Percentiles rank a stretch among this genome's conserved stretches.
Evolutionary conservation across 176 grass and related monocot genomes (phyloP).

Genomic region (Neostapfia colusana): DNA sequence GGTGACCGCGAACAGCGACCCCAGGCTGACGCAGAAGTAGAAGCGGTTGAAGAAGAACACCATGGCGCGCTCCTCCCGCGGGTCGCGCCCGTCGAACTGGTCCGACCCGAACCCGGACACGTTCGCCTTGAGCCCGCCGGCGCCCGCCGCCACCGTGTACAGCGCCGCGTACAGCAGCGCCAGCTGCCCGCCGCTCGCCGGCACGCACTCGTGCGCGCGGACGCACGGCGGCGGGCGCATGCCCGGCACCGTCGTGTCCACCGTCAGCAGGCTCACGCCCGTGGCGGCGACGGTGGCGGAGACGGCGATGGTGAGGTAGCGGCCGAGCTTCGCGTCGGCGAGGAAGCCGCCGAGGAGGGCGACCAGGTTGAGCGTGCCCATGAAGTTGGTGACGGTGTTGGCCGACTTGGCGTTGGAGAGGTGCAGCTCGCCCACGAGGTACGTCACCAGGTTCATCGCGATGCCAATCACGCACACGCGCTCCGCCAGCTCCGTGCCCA

Average conservation of each 20-base stretch:
- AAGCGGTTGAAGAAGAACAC: slow-evolving; percentile 82
- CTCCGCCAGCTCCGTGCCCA: slow-evolving; percentile 80
- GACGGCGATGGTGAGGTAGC: slow-evolving; percentile 61
- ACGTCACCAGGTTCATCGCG: slow-evolving; percentile 72
- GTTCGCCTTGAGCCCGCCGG: slow-evolving; percentile 56
- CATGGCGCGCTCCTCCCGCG: slow-evolving; percentile 64
- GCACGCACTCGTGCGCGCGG: slow-evolving; percentile 27
- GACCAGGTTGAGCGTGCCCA: slow-evolving; percentile 70
- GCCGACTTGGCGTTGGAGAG: slow-evolving; percentile 63
- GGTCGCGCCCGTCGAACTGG: slow-evolving; percentile 67
- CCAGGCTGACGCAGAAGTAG: slow-evolving; percentile 72
- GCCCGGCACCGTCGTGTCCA: slow-evolving; percentile 47
- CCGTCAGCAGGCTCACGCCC: slow-evolving; percentile 55
- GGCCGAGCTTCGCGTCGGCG: slow-evolving; percentile 68
- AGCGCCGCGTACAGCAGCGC: slow-evolving; percentile 69
- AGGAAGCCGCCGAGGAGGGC: slow-evolving; percentile 70
- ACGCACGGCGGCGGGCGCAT: slow-evolving; percentile 55
- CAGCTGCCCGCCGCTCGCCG: slow-evolving; percentile 51
- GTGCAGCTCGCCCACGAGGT: slow-evolving; percentile 56
- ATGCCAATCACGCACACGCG: slow-evolving; percentile 82
- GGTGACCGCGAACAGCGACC: slow-evolving; percentile 72
- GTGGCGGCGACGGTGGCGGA: slow-evolving; percentile 49
- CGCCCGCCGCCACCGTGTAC: slow-evolving; percentile 62
- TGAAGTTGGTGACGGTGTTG: slow-evolving; percentile 69
- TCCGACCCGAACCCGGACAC: slow-evolving; percentile 73